Conservation (phyloP, 2,329 filamentous ascomycete genomes). For the Microdochium trichocladiopsis region DNA sequence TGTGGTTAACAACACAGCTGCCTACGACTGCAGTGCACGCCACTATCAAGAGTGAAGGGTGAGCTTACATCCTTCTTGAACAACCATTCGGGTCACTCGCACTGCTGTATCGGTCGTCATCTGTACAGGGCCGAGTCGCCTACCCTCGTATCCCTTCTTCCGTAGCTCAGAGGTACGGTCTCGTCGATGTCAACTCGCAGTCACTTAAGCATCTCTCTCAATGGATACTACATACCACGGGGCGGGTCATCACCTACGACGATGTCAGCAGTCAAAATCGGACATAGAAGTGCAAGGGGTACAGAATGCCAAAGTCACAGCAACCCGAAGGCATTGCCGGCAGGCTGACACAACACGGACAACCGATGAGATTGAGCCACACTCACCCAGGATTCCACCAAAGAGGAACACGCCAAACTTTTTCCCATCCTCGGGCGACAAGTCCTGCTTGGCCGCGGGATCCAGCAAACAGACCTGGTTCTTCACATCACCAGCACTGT, state of each 20-base stretch:
- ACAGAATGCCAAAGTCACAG: constrained; percentile 6
- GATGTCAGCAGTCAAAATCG: constrained; percentile 1
- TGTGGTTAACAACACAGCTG: background rate
- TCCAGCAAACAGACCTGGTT: constrained; percentile 81
- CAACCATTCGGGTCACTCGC: constrained; percentile 82
- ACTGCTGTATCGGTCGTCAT: constrained; percentile 99
- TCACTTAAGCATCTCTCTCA: background rate
- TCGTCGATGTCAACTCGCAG: constrained; percentile 22
- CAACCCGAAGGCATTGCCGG: no score
- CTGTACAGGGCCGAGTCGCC: constrained; percentile 83
- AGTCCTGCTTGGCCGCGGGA: constrained; percentile 72
- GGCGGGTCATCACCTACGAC: constrained; percentile 81
- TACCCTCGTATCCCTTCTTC: constrained; percentile 84
- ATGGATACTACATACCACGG: constrained; percentile 53
- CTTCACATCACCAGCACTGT: constrained; percentile 43
- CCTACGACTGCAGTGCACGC: background rate
- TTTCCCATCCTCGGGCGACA: constrained; percentile 76
- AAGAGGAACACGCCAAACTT: constrained; percentile 89
- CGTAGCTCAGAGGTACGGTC: constrained; percentile 94
- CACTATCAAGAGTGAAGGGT: background rate
- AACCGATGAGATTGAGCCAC: constrained; percentile 4
- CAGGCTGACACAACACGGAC: no score
- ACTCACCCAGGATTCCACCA: constrained; percentile 84
- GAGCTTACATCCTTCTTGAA: constrained; percentile 69
- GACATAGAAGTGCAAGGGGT: background rate